Evolutionary conservation across 169 alveolate species (phyloP).

Genomic region (Ichthyophthirius multifiliis): DNA sequence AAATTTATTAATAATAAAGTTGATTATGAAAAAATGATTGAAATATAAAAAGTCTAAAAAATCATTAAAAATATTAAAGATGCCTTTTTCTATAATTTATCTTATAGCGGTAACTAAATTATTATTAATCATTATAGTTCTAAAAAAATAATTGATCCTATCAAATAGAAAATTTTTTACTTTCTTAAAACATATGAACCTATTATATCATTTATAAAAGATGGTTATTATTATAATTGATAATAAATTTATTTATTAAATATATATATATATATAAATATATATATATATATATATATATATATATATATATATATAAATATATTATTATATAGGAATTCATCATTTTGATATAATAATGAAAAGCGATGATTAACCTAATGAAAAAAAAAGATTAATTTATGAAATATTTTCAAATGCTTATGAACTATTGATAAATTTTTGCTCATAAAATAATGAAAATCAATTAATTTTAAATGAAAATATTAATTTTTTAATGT

Average conservation of each 20-base stretch:
- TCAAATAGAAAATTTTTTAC: constrained; percentile 22
- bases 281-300: too few relatives aligned
- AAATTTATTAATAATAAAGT: constrained; percentile 15
- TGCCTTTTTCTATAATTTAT: constrained; percentile 12
- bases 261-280: too few relatives aligned
- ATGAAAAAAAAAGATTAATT: constrained; percentile 10
- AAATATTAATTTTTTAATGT: background rate
- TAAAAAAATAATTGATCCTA: constrained; percentile 5
- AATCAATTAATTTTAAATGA: constrained; percentile 28
- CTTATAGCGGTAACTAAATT: background rate
- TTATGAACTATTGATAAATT: constrained; percentile 16
- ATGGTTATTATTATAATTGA: background rate
- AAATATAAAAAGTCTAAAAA: background rate
- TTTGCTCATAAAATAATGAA: constrained; percentile 28
- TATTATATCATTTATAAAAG: constrained; percentile 23
- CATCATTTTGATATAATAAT: background rate
- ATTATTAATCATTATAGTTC: background rate
- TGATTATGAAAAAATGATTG: background rate
- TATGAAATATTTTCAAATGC: constrained; percentile 3
- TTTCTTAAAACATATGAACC: constrained; percentile 16
- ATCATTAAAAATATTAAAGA: constrained; percentile 27
- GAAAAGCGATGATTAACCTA: background rate
- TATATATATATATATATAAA: too few relatives aligned
- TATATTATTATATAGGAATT: background rate
- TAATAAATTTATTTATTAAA: background rate